These are phyloP conservation scores for Blastobotrys persicus DNA, from an alignment of 1,139 yeast species.

Conservation along the genomic window DNA sequence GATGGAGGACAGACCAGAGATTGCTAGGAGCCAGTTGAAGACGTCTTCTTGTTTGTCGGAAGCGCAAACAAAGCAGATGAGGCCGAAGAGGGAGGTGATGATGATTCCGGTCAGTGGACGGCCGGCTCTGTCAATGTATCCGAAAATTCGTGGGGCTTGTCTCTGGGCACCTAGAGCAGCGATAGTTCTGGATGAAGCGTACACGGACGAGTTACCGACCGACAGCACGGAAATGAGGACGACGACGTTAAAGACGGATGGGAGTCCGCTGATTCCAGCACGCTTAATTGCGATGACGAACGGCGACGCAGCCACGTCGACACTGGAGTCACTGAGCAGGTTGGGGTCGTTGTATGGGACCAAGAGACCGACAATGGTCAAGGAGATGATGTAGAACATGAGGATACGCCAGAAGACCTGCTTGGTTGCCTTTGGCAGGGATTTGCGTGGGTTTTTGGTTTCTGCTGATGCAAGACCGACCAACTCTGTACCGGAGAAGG, in stretches of 20 bases:
- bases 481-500: conserved; percentile 79
- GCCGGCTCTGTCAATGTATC: conserved; percentile 71
- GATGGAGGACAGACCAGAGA: conserved; percentile 76
- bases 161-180: conserved; percentile 81
- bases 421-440: conserved; percentile 64
- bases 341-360: conserved; percentile 60
- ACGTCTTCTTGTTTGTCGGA: conserved; percentile 69
- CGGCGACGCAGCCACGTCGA: conserved; percentile 65
- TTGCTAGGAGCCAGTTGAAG: conserved; percentile 75
- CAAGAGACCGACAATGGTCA: conserved; percentile 58
- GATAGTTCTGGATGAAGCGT: conserved; percentile 77
- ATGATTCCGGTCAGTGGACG: conserved; percentile 71
- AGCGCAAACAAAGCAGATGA: conserved; percentile 64
- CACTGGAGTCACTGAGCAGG: conserved; percentile 48
- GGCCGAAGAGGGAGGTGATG: conserved; percentile 57
- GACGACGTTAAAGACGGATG: conserved; percentile 71
- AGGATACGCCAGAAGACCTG: conserved; percentile 71
- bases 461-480: conserved; percentile 84
- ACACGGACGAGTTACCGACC: conserved; percentile 74
- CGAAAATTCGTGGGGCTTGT: conserved; percentile 68
- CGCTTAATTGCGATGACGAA: conserved; percentile 65
- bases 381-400: conserved; percentile 60
- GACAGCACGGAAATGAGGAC: conserved; percentile 68
- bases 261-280: conserved; percentile 59
- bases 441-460: conserved; percentile 65